Conservation (phyloP, 495 filamentous ascomycete species). For the Tetracladium setigerum region DNA sequence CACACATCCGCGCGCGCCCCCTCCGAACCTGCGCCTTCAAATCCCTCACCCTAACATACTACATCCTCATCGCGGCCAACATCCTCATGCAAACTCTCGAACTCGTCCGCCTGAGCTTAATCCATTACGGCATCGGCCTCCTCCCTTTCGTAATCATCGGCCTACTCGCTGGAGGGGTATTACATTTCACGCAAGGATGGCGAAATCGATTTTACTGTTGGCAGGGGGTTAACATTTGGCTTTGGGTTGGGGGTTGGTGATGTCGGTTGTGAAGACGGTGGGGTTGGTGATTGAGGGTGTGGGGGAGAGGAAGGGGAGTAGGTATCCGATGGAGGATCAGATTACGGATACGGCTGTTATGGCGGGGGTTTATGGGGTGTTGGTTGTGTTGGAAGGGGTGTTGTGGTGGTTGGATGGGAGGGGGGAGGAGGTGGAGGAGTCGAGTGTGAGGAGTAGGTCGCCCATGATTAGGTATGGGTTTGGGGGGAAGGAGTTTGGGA, state of each 20-base stretch:
- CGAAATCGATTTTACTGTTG: constrained; percentile 16
- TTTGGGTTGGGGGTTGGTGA: constrained; percentile 25
- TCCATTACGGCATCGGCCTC: constrained; percentile 25
- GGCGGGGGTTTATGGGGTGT: constrained; percentile 25
- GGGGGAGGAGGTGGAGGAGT: not conserved
- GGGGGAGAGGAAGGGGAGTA: constrained; percentile 24
- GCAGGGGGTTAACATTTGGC: constrained; percentile 16
- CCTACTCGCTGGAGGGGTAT: constrained; percentile 13
- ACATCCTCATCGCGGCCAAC: constrained; percentile 22
- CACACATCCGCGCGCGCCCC: constrained; percentile 7
- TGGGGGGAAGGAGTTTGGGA: too few relatives aligned
- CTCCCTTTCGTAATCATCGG: constrained; percentile 26
- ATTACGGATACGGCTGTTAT: constrained; percentile 28
- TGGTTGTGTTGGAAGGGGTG: constrained; percentile 21
- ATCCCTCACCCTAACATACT: constrained; percentile 18
- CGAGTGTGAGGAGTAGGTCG: constrained; percentile 2
- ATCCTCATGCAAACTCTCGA: constrained; percentile 27
- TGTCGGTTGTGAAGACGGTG: constrained; percentile 23
- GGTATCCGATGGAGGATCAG: constrained; percentile 27
- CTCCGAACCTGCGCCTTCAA: constrained; percentile 5
- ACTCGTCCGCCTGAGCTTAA: constrained; percentile 24
- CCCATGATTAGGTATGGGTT: not conserved
- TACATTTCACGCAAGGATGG: constrained; percentile 19
- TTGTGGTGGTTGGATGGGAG: constrained; percentile 16
- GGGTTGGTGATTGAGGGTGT: constrained; percentile 20